A percentile compares a stretch with the other conserved stretches of the same genome.
Evolutionary conservation across 805 yeast genomes (phyloP).

Genomic region (Kluyveromyces dobzhanskii): DNA sequence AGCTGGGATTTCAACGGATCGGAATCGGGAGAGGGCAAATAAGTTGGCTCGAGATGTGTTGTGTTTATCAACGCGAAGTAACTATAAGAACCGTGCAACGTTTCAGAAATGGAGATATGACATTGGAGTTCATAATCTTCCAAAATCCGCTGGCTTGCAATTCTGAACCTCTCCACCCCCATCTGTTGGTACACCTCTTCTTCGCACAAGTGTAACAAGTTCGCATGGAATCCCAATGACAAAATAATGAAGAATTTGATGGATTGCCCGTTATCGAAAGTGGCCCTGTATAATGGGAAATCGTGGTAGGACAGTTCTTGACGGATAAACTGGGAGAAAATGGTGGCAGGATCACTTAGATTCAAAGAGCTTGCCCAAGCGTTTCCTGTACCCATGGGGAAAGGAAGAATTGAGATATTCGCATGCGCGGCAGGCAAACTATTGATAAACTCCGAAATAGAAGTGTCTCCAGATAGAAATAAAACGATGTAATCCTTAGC

Average conservation of each 20-base stretch:
- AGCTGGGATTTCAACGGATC: slow-evolving; percentile 15
- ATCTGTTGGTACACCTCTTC: slow-evolving; percentile 52
- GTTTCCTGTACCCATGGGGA: slow-evolving; percentile 87
- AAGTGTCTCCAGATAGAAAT: slow-evolving; percentile 80
- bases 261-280: slow-evolving; percentile 22
- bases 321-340: slow-evolving; percentile 31
- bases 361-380: slow-evolving; percentile 63
- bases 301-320: slow-evolving; percentile 7
- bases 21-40: slow-evolving; percentile 26
- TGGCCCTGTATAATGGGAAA: slow-evolving; percentile 29
- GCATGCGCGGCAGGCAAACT: slow-evolving; percentile 20
- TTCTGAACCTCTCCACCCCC: slow-evolving; percentile 59
- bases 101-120: slow-evolving; percentile 7
- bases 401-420: slow-evolving; percentile 18
- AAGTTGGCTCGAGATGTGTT: slow-evolving; percentile 22
- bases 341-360: slow-evolving; percentile 26
- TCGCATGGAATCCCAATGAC: slow-evolving; percentile 84
- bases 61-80: slow-evolving; percentile 25
- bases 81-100: slow-evolving; percentile 10
- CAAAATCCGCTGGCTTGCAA: slow-evolving; percentile 57
- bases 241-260: slow-evolving; percentile 49
- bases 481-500: slow-evolving; percentile 36
- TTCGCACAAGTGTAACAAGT: slow-evolving; percentile 74
- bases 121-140: slow-evolving; percentile 26
- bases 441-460: slow-evolving; percentile 70